Conservation (phyloP, 495 filamentous ascomycete species). For the Aspergillus cavernicola region DNA sequence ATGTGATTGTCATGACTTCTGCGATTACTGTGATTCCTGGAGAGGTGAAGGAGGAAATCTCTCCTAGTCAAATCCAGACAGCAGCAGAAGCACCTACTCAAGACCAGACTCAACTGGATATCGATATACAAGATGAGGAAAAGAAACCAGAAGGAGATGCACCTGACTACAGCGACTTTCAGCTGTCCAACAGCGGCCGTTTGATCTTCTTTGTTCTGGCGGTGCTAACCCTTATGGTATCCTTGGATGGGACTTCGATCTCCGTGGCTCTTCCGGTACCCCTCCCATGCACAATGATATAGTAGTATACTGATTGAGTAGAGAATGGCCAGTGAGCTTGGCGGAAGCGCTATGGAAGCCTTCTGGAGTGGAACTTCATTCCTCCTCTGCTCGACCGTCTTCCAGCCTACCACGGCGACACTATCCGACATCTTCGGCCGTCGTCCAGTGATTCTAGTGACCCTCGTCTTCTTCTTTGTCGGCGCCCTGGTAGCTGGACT, state of each 20-base stretch:
- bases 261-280: constrained; percentile 63
- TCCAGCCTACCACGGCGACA: constrained; percentile 37
- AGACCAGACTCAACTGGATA: neutral
- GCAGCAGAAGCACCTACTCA: neutral
- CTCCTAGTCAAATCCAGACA: neutral
- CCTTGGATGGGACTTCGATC: constrained; percentile 66
- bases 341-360: constrained; percentile 44
- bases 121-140: neutral
- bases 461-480: constrained; percentile 36
- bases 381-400: constrained; percentile 44
- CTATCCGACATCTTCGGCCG: constrained; percentile 52
- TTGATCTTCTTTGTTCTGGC: constrained; percentile 48
- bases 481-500: constrained; percentile 42
- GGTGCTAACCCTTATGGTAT: constrained; percentile 57
- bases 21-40: neutral
- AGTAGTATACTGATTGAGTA: no score
- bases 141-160: neutral
- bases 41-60: neutral
- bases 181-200: constrained; percentile 5
- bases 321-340: constrained; percentile 27
- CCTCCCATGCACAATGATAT: neutral
- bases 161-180: constrained; percentile 11
- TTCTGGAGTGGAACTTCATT: constrained; percentile 54
- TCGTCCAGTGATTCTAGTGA: constrained; percentile 37
- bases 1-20: constrained; percentile 2